A percentile compares a stretch with the other conserved stretches of the same genome.
Evolutionary conservation across 768 basidiomycete species (phyloP).

Genomic region (Podaxis sp.): DNA sequence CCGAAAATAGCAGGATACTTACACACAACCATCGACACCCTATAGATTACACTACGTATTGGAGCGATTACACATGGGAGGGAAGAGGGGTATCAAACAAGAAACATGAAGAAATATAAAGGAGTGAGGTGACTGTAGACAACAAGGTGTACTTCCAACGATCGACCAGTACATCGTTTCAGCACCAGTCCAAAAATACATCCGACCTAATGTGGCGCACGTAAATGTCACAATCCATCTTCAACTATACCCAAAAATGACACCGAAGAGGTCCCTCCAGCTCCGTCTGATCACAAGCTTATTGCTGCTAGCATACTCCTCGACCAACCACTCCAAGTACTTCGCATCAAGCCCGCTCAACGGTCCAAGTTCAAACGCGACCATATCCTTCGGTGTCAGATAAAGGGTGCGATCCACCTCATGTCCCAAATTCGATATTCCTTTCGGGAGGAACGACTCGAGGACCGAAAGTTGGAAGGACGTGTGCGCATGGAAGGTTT

Average conservation of each 20-base stretch:
- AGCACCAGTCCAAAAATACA: background rate
- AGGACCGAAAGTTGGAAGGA: slow-evolving; percentile 55
- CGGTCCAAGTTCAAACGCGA: slow-evolving; percentile 72
- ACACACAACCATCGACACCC: background rate
- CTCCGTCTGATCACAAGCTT: slow-evolving; percentile 43
- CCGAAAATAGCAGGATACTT: background rate
- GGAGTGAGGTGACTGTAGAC: background rate
- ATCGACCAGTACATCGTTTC: background rate
- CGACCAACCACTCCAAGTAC: slow-evolving; percentile 77
- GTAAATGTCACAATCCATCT: background rate
- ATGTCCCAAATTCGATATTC: slow-evolving; percentile 9
- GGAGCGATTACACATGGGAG: background rate
- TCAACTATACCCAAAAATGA: slow-evolving; percentile 44
- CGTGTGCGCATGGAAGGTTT: slow-evolving; percentile 68
- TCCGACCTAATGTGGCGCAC: background rate
- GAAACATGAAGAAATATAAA: background rate
- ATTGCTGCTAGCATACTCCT: slow-evolving; percentile 50
- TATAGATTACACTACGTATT: background rate
- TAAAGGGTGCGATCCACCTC: slow-evolving; percentile 23
- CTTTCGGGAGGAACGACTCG: slow-evolving; percentile 32
- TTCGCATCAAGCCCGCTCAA: slow-evolving; percentile 68
- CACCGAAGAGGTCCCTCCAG: slow-evolving; percentile 50
- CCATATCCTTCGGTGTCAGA: slow-evolving; percentile 61
- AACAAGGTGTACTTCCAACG: background rate
- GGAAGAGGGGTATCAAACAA: background rate